Evolutionary conservation across 2,329 filamentous ascomycete species (phyloP), one percentile per base, ranked within the genome.

Genomic region (Xylariaceae sp.): DNA sequence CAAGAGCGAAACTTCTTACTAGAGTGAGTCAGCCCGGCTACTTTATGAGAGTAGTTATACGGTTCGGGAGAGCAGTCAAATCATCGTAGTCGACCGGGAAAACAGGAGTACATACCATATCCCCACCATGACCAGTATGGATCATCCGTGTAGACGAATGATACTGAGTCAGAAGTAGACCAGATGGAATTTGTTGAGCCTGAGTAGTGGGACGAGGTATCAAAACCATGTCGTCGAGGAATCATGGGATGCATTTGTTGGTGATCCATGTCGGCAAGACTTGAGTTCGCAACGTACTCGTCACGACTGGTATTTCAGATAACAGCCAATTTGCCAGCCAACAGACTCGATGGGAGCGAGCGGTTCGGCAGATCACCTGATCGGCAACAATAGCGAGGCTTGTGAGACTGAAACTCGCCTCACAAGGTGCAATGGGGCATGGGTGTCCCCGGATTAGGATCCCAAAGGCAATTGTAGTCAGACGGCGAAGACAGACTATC

Each of bases 101-200:
- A 27, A 27, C 7, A 27, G 4, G 22, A 27, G 4, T 27, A 27
- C 22, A 27, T 27, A 27, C 22, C 22, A 27, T 27, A 12, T 2
- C 61, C 55, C 40, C 39, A 55, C 47, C 49, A 58, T 12, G 32
- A 48, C 41, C 52, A 54, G 35, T 36, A 12, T n/a, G 58, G 58
- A 43, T 62, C 59, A n/a, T 64, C 61, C 31, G 53, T 50, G 49
- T 58, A 66, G 18, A 66, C 63, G 45, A 62, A 64, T 17, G 58
- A 60, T 10, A 57, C 53, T n/a, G 59, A 64, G 17, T 57, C 58
- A 1, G 61, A 56, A 4, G 53, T 55, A 17, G 62, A 64, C 60
- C 62, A 66, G 15, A 60, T 51, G 31, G 63, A 64, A 15, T 48
- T 57, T 10, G 45, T 27, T 17, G 62, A 61, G 45, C 45, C 45